Conservation (phyloP, 306 rosid species). For the Lotus japonicus region DNA sequence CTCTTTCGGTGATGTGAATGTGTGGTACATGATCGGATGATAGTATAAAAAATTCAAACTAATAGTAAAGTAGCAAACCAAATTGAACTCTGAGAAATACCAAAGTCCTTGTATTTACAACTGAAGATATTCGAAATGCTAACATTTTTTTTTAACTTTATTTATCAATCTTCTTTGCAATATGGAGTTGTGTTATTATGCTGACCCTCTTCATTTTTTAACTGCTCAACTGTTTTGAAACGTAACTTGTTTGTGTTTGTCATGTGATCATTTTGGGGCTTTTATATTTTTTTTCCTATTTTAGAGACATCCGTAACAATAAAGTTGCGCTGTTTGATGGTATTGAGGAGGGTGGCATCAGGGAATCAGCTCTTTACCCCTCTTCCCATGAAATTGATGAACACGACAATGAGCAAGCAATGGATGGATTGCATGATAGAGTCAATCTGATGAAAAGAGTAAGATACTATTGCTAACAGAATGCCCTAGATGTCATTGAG, state of each 20-base stretch:
- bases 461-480: constrained; percentile 22
- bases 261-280: constrained; percentile 10
- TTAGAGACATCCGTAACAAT: constrained; percentile 33
- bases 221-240: background rate
- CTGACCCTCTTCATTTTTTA: constrained; percentile 6
- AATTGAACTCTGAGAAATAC: background rate
- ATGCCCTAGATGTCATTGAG: background rate
- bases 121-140: background rate
- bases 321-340: constrained; percentile 51
- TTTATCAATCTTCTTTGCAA: background rate
- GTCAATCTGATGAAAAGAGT: constrained; percentile 88
- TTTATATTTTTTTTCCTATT: background rate
- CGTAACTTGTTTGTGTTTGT: constrained; percentile 2
- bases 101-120: background rate
- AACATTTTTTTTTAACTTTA: background rate
- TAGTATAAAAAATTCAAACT: background rate
- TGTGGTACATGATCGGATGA: background rate
- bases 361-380: constrained; percentile 38
- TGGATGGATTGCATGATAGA: constrained; percentile 90
- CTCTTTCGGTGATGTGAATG: background rate
- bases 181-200: background rate
- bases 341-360: constrained; percentile 47
- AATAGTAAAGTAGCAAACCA: background rate
- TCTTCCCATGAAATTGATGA: constrained; percentile 88
- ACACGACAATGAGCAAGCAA: constrained; percentile 75